Percentiles rank a stretch among this genome's conserved stretches.
phyloP scores from a whole-genome alignment of 352 stramenopile genomes.

The Globisporangium heterothallicum region DNA sequence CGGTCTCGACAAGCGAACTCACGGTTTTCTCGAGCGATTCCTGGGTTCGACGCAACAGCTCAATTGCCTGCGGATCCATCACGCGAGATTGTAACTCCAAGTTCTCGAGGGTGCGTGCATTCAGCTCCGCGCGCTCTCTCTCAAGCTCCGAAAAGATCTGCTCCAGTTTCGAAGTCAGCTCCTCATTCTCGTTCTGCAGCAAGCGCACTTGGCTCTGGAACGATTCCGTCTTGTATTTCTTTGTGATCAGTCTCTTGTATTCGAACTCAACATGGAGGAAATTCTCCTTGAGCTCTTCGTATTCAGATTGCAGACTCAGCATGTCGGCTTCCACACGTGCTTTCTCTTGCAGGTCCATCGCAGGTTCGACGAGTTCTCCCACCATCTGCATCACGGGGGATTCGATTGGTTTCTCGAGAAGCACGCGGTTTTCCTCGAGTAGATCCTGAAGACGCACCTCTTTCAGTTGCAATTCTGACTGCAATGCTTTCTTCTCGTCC shows the following conservation, averaged over 20 bases:
- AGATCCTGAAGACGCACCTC: constrained; percentile 19
- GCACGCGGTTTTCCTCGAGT: constrained; percentile 20
- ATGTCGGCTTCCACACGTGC: constrained; percentile 21
- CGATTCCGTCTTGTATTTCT: constrained; percentile 73
- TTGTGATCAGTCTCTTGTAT: constrained; percentile 54
- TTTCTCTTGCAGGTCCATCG: constrained; percentile 1
- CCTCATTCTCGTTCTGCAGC: constrained; percentile 60
- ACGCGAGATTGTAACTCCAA: constrained; percentile 39
- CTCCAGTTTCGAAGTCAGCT: constrained; percentile 39
- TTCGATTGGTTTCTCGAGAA: constrained; percentile 11
- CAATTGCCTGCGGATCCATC: constrained; percentile 44
- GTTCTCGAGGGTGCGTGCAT: constrained; percentile 33
- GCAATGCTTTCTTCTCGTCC: constrained; percentile 7
- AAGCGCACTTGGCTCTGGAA: constrained; percentile 65
- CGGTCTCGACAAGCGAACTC: constrained; percentile 55
- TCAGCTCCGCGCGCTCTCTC: constrained; percentile 36
- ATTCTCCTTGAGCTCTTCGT: constrained; percentile 19
- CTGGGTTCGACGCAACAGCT: constrained; percentile 50
- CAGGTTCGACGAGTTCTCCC: constrained; percentile 3
- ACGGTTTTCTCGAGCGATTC: constrained; percentile 66
- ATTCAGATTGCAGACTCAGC: constrained; percentile 22
- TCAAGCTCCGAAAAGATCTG: constrained; percentile 27
- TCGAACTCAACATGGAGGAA: constrained; percentile 27
- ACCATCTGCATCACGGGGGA: constrained; percentile 7
- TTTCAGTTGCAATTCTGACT: constrained; percentile 14